A percentile compares a stretch with the other conserved stretches of the same genome.
These are phyloP conservation scores for Cicer yamashitae DNA, from an alignment of 306 rosid genomes.

Conservation along the genomic window DNA sequence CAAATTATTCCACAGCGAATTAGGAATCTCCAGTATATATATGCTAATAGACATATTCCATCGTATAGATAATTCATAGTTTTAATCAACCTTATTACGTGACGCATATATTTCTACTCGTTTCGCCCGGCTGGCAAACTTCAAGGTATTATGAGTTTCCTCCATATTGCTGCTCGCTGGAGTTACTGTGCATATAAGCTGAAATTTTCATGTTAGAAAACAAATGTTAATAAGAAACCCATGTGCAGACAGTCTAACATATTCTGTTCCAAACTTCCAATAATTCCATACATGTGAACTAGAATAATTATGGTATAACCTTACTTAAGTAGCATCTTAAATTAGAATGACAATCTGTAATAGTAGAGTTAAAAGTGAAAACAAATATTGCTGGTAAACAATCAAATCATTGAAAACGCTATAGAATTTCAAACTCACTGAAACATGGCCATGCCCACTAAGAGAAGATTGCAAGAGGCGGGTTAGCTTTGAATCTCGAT, in stretches of 20 bases:
- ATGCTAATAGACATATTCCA: conserved; percentile 29
- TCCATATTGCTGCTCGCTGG: conserved; percentile 99
- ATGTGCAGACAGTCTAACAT: not conserved
- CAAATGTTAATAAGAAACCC: conserved; percentile 35
- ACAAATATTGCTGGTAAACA: conserved; percentile 19
- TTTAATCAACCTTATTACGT: conserved; percentile 78
- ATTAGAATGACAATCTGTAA: conserved; percentile 21
- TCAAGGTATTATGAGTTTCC: conserved; percentile 99
- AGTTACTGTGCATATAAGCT: conserved; percentile 99
- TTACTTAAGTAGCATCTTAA: conserved; percentile 13
- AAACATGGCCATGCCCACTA: conserved; percentile 96
- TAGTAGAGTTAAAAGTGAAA: conserved; percentile 8
- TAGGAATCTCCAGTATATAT: conserved; percentile 32
- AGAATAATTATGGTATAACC: not conserved
- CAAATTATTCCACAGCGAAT: conserved; percentile 40
- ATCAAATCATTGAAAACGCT: conserved; percentile 30
- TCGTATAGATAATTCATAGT: conserved; percentile 27
- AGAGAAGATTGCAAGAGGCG: conserved; percentile 96
- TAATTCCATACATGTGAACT: conserved; percentile 21
- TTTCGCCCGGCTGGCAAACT: conserved; percentile 99
- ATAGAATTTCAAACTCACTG: conserved; percentile 69
- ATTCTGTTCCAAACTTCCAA: not conserved
- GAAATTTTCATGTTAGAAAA: conserved; percentile 45
- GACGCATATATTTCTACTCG: conserved; percentile 97
- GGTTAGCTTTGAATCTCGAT: conserved; percentile 98